Conservation (phyloP, 345 rosid species). For the Carallia brachiata region DNA sequence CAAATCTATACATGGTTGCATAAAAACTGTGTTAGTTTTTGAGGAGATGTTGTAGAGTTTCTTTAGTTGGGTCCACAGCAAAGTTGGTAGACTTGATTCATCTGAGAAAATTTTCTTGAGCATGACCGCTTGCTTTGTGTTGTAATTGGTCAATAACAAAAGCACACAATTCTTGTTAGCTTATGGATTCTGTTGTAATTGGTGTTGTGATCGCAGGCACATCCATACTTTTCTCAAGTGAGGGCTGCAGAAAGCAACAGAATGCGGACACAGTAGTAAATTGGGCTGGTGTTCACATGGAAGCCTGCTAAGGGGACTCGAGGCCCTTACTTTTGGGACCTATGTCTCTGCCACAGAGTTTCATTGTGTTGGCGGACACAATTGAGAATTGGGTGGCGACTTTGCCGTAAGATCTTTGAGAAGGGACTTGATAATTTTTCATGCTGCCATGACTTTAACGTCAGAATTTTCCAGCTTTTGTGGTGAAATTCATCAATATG, state of each 20-base stretch:
- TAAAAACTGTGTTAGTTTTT: no score
- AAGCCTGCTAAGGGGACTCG: neutral
- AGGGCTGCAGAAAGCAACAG: slow-evolving; percentile 86
- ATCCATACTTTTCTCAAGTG: slow-evolving; percentile 78
- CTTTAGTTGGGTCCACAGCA: no score
- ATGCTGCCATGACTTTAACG: neutral
- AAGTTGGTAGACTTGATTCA: no score
- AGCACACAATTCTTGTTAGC: no score
- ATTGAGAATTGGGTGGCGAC: neutral
- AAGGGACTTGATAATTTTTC: neutral
- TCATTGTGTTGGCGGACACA: neutral
- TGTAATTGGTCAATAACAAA: no score
- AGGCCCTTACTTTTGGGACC: neutral
- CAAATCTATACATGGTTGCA: no score
- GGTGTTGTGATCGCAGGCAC: slow-evolving; percentile 40
- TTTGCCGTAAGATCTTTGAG: neutral
- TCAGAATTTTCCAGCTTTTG: neutral
- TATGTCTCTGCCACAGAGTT: neutral
- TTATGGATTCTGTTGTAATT: no score
- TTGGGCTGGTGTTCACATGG: neutral
- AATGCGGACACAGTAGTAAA: slow-evolving; percentile 39
- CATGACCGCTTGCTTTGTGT: no score
- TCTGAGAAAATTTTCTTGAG: no score
- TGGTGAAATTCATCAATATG: neutral
- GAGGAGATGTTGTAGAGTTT: no score